A percentile compares a stretch with the other conserved stretches of the same genome.
Evolutionary conservation across 257 asterid species (phyloP).

Genomic region (Paraleonurus japonicus): DNA sequence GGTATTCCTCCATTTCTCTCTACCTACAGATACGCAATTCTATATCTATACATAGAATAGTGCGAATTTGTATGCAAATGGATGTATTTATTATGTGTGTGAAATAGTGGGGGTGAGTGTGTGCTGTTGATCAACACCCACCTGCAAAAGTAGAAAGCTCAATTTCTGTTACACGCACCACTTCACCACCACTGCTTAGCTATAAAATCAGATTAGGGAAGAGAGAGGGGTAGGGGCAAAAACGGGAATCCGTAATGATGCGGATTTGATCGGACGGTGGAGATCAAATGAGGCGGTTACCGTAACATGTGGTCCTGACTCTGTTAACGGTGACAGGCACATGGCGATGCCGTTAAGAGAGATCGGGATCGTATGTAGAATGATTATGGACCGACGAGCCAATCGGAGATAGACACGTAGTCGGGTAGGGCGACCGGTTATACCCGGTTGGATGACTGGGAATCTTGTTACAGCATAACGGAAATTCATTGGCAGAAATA

Average conservation of each 20-base stretch:
- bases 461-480: slow-evolving; percentile 33
- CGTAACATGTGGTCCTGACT: slow-evolving; percentile 90
- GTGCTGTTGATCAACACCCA: slow-evolving; percentile 29
- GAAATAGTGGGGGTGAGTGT: neutral
- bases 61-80: neutral
- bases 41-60: neutral
- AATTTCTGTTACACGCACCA: slow-evolving; percentile 28
- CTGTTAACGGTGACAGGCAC: slow-evolving; percentile 97
- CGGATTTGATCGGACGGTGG: slow-evolving; percentile 64
- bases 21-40: neutral
- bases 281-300: slow-evolving; percentile 64
- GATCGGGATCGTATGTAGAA: slow-evolving; percentile 56
- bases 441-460: slow-evolving; percentile 42
- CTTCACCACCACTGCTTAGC: slow-evolving; percentile 23
- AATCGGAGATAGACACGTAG: slow-evolving; percentile 40
- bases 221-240: slow-evolving; percentile 42
- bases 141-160: slow-evolving; percentile 44
- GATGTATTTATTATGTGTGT: neutral
- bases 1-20: slow-evolving; percentile 35
- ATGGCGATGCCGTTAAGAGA: slow-evolving; percentile 77
- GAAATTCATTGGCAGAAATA: slow-evolving; percentile 25
- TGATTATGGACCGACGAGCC: slow-evolving; percentile 27
- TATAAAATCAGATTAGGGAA: slow-evolving; percentile 27
- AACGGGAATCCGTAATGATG: slow-evolving; percentile 6
- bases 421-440: slow-evolving; percentile 27